Evolutionary conservation across 2,329 filamentous ascomycete species (phyloP), one percentile per base, ranked within the genome.

Genomic region (Penicillium crustosum): DNA sequence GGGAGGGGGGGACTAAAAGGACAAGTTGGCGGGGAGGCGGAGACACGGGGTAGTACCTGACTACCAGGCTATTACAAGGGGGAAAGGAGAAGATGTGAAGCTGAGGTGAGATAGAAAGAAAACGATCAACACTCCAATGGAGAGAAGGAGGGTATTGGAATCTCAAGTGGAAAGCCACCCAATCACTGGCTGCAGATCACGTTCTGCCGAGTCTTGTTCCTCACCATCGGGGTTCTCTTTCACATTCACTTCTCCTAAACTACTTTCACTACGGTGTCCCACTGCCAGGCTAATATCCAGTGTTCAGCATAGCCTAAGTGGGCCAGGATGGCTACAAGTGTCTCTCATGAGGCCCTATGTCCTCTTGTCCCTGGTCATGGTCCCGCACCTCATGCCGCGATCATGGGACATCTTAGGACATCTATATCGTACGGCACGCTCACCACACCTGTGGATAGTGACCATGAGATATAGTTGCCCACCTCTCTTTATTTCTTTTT

Each of bases 111-210:
- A 53, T 53, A 63, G 27, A 41, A 59, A 53, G 41, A 43, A 47
- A 36, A 41, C 47, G 49, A 54, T 57, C 38, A 57, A 57, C 55
- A 44, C 50, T 29, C 9, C 42, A 25, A 38, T 52, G 53, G 50
- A 57, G 43, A 50, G 27, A 52, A 50, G 52, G 55, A 49, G 38
- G 52, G 53, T 35, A 54, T 49, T 58, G 62, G 61, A 59, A 65
- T 61, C 61, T 61, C 47, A 47, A 57, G 62, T 33, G 59, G 59
- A 61, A 57, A 33, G 50, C 31, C 60, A 62, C 61, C 65, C 65
- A 67, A 67, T 67, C 65, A 67, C 42, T 54, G 57, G 52, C 44
- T 49, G 60, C 63, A 55, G 64, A 65, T 67, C 65, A 66, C 65
- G 65, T 67, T 66, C 47, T 58, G 44, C 47, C 38, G 47, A 48